phyloP scores from a whole-genome alignment of 73 alveolate genomes.

The Halteria grandinella region DNA sequence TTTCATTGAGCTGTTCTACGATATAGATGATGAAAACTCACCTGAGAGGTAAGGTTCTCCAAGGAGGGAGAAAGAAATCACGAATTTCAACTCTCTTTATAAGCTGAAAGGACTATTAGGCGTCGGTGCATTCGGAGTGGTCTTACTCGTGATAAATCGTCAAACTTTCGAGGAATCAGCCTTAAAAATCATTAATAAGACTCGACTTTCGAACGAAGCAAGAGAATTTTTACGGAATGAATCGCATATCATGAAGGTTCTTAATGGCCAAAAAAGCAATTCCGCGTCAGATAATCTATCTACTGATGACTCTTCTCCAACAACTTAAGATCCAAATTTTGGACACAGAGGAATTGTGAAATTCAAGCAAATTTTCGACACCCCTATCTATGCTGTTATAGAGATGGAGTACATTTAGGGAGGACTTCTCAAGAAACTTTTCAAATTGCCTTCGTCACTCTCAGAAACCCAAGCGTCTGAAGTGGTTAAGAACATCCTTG shows the following conservation, averaged over 20 bases:
- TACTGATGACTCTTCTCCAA: too few species aligned
- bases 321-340: too few species aligned
- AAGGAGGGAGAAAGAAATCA: too few species aligned
- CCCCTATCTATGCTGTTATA: conserved; percentile 7
- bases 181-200: conserved; percentile 25
- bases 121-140: conserved; percentile 51
- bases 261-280: too few species aligned
- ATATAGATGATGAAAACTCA: too few species aligned
- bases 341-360: conserved; percentile 33
- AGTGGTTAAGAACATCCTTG: conserved; percentile 34
- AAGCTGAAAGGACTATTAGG: conserved; percentile 41
- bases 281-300: too few species aligned
- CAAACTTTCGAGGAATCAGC: conserved; percentile 31
- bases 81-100: conserved; percentile 13
- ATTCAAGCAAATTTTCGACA: conserved; percentile 40
- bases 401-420: conserved; percentile 50
- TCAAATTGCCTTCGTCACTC: neutral
- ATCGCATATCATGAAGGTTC: conserved; percentile 7
- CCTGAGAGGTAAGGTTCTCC: too few species aligned
- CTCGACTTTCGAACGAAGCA: conserved; percentile 1
- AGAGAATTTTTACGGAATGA: conserved; percentile 29
- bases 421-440: conserved; percentile 28
- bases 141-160: conserved; percentile 19
- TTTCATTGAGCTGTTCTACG: too few species aligned
- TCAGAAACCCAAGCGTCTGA: conserved; percentile 30